Conservation (phyloP, 495 filamentous ascomycete genomes). For the Aspergillus avenaceus region DNA sequence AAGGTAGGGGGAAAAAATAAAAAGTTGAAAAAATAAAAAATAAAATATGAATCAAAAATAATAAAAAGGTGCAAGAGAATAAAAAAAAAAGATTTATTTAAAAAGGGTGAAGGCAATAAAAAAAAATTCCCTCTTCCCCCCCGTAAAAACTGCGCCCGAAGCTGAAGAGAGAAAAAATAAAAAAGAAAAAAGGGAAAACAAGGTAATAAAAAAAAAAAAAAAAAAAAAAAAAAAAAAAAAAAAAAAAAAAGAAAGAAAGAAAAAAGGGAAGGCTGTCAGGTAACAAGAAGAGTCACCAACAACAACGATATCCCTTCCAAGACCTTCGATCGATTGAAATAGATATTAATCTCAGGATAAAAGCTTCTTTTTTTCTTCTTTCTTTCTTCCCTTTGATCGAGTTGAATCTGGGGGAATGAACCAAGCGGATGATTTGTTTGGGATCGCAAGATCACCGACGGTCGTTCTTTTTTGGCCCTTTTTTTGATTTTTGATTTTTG, state of each 20-base stretch:
- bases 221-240: not conserved
- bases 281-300: conserved; percentile 2
- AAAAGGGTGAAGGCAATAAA: too few relatives aligned
- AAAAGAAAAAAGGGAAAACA: not conserved
- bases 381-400: not conserved
- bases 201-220: not conserved
- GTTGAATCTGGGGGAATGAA: not conserved
- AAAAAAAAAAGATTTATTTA: too few relatives aligned
- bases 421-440: conserved; percentile 13
- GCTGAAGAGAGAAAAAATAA: not conserved
- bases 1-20: not conserved
- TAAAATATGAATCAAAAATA: conserved; percentile 1
- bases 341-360: too few relatives aligned
- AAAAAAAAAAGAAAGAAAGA: not conserved
- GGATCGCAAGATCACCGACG: conserved; percentile 12
- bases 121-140: too few relatives aligned
- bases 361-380: too few relatives aligned
- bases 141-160: too few relatives aligned
- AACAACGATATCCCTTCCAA: not conserved
- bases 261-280: not conserved
- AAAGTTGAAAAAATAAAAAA: not conserved
- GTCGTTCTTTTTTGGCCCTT: conserved; percentile 17
- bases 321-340: too few relatives aligned
- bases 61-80: not conserved
- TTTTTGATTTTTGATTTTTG: conserved; percentile 19